Evolutionary conservation across 208 protist species (phyloP).

Genomic region (Wallacemonas rigidus): DNA sequence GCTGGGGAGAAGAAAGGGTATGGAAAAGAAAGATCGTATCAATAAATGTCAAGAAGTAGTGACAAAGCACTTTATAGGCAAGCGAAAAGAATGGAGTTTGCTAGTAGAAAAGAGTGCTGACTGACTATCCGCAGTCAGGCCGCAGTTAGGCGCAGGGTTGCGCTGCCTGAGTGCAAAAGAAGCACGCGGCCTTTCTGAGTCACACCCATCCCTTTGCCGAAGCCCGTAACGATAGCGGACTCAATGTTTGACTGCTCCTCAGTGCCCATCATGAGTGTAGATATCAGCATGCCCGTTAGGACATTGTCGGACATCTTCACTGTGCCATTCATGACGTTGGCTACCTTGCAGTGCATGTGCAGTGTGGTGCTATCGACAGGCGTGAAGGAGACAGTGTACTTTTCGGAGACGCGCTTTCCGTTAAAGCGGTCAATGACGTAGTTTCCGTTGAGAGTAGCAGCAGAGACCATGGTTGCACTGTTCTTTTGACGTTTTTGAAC

Average conservation of each 20-base stretch:
- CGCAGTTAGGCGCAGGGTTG: slow-evolving; percentile 12
- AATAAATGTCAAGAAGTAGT: not conserved
- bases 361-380: not conserved
- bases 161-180: slow-evolving; percentile 14
- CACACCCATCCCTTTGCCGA: slow-evolving; percentile 34
- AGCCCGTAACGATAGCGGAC: slow-evolving; percentile 14
- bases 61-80: not conserved
- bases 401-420: slow-evolving; percentile 11
- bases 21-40: slow-evolving; percentile 14
- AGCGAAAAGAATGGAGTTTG: too few relatives aligned
- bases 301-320: slow-evolving; percentile 20
- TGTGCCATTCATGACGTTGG: slow-evolving; percentile 26
- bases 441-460: not conserved
- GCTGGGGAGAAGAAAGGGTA: slow-evolving; percentile 3
- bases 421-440: slow-evolving; percentile 17
- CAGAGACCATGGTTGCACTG: not conserved
- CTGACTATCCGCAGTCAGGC: not conserved
- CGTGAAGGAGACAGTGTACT: slow-evolving; percentile 17
- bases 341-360: slow-evolving; percentile 14
- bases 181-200: slow-evolving; percentile 14
- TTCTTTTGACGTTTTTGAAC: not conserved
- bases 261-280: slow-evolving; percentile 27
- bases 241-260: slow-evolving; percentile 27
- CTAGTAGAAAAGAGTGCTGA: not conserved
- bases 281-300: slow-evolving; percentile 28